Evolutionary conservation across 768 basidiomycete species (phyloP), one percentile per base, ranked within the genome.

Genomic region (Mycena vitilis): DNA sequence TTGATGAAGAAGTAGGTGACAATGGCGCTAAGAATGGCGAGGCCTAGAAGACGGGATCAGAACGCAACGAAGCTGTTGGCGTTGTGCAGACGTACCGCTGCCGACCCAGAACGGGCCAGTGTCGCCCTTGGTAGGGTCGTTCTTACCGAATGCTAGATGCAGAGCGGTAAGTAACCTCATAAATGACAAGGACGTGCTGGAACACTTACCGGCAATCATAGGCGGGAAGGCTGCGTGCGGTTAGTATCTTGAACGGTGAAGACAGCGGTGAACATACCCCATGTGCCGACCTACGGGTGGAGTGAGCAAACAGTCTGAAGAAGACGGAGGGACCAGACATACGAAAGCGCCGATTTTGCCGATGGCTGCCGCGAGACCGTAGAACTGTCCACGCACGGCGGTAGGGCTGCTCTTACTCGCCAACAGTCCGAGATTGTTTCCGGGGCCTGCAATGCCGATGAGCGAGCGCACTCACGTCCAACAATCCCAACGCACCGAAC

Each of bases 361-460:
- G 56, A 93, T 75, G 16, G 95, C 95, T 49, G 96, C 95, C 9
- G 95, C 95, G 36, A 89, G 65, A 30, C 95, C 95, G 75, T 96
- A 96, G 78, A 90, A 92, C 57, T 95, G 92, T 2, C 95, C 94
- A 67, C 94, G 91, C 53, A 93, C 83, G 23, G 92, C 94, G 0
- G 96, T 97, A 0, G 95, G 95, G 72, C 91, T 89, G 3, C 86
- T 87, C 81, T 98, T 98, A 65, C 90, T 85, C 10, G 95, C 95
- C 71, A 97, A 85, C 18, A 98, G 83, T 69, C 95, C 95, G 53
- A 95, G 83, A 70, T 89, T 91, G 79, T 96, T 95, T 45, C 95
- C 95, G 8, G 95, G 94, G 37, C 91, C 88, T 88, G 60, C 48
- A 51, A 48, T 48, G 20, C 30, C 30, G 70, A 47, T 74, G 36